Evolutionary conservation across 2,329 filamentous ascomycete genomes (phyloP), one percentile per base, ranked within the genome.

Genomic region (Fusarium sp.): DNA sequence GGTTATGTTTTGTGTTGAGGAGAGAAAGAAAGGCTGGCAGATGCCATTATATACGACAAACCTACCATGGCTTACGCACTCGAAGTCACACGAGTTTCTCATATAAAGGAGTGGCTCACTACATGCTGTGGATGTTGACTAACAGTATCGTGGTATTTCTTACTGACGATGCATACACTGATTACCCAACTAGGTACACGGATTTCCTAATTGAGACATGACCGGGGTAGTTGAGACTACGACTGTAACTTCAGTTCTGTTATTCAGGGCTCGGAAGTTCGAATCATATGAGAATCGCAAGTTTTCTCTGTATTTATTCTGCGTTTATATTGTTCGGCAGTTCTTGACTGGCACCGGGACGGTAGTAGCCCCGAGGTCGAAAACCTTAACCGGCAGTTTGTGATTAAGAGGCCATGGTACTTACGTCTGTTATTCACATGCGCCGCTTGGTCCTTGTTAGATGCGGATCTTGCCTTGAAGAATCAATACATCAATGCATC

Each of bases 131-230:
- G 38, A 47, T 47, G 35, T 26, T 28, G 47, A 31, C 26, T 50
- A 38, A 57, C 30, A 44, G 38, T 24, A 28, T 31, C 24, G 35
- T 67, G 38, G 64, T 61, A 26, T 56, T 45, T 35, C 42, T 54
- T n/a, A 41, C 30, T 24, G 56, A 39, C 63, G 44, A 31, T 67
- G 73, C 77, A 74, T 77, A 74, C 64, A 78, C 77, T 77, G 61
- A 64, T 74, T 77, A 73, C 71, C 75, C 24, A 33, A 68, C 59
- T 76, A 35, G 68, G 72, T 54, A 76, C 36, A 77, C 75, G 75
- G 59, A 68, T 75, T 76, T 55, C 75, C 73, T 53, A 55, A 70
- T 74, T 33, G 20, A 61, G 73, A 61, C 33, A 14, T 15, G 36
- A 12, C 57, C 53, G 36, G 47, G 51, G 22, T 38, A 28, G 36